A percentile compares a stretch with the other conserved stretches of the same genome.
These are phyloP conservation scores for Closterium sp. DNA, from an alignment of 139 green algal genomes.

Conservation along the genomic window DNA sequence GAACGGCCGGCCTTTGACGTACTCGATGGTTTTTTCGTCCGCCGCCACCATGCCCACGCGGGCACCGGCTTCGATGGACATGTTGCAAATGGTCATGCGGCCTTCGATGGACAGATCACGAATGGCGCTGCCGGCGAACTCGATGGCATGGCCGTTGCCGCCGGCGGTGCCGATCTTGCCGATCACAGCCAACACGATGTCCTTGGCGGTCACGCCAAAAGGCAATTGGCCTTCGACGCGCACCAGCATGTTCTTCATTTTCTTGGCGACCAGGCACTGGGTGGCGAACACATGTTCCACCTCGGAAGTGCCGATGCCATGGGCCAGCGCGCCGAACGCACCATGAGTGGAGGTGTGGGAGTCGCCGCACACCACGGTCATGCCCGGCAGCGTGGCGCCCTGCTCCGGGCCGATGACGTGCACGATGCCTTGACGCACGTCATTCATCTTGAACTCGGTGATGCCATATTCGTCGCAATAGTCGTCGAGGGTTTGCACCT, in stretches of 20 bases:
- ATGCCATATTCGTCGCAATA: constrained; percentile 53
- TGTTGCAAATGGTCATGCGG: constrained; percentile 60
- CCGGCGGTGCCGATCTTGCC: constrained; percentile 51
- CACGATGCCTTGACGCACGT: constrained; percentile 52
- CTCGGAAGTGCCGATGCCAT: constrained; percentile 54
- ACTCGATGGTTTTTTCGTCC: constrained; percentile 57
- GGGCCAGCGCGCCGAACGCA: constrained; percentile 52
- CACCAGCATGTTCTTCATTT: constrained; percentile 52
- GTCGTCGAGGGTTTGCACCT: constrained; percentile 46
- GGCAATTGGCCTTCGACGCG: constrained; percentile 44
- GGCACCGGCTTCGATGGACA: constrained; percentile 58
- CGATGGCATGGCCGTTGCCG: constrained; percentile 48
- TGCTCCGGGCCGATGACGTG: constrained; percentile 56
- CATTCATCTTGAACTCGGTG: constrained; percentile 47
- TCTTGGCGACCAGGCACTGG: constrained; percentile 53
- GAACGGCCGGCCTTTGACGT: constrained; percentile 53
- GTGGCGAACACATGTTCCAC: constrained; percentile 54
- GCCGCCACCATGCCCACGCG: constrained; percentile 56
- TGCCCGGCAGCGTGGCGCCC: constrained; percentile 51
- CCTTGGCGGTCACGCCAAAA: constrained; percentile 43
- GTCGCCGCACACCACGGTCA: constrained; percentile 51
- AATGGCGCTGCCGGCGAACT: constrained; percentile 54
- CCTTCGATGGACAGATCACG: constrained; percentile 54
- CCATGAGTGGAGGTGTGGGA: constrained; percentile 56
- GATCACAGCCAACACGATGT: constrained; percentile 54